Base-by-base conservation (phyloP, 164 flowering plant genomes). In the Protea cynaroides region DNA sequence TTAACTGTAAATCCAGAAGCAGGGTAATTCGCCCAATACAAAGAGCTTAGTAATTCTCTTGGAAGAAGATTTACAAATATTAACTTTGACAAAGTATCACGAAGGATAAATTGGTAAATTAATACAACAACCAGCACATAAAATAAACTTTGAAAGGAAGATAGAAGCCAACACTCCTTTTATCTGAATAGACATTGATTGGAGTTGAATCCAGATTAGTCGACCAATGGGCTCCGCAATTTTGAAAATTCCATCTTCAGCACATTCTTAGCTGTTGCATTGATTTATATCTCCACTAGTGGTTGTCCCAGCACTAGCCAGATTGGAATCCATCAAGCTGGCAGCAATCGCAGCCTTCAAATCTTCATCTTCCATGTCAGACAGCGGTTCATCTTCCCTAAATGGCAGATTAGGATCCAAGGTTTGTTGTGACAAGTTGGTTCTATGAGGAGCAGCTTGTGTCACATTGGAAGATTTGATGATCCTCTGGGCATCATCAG, bases 281-380 rank as follows among this genome's bases (percentile, higher is more conserved):
- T 62, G 29, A 25, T 43, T 43, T n/a, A 29, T 25, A 22, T 66
- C 46, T 40, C 25, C 19, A 62, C 66, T 21, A 21, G n/a, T 49
- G 29, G 66, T 78, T 9, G 72, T 64, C 56, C n/a, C 65, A 65
- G 66, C 46, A 37, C 37, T 38, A 7, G 75, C 56, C 18, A 83
- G 72, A 13, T 62, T 58, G 60, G 84, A 62, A 71, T 88, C 95
- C 82, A 84, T 64, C 82, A 92, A 75, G 69, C 98, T 89, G 25
- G 92, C 92, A 50, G 92, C 92, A 37, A 92, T 89, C 15, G 98
- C 98, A 62, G 96, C 96, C 64, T 84, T 84, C 71, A 89, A 70
- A 71, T 92, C 96, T 61, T 83, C 86, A 54, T 89, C 91, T 67
- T 92, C 96, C 66, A 72, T 71, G 21, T 81, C 87, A 4, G 74